These are phyloP conservation scores for Rutidosis leptorrhynchoides DNA, from an alignment of 129 eudicot genomes.

Conservation along the genomic window DNA sequence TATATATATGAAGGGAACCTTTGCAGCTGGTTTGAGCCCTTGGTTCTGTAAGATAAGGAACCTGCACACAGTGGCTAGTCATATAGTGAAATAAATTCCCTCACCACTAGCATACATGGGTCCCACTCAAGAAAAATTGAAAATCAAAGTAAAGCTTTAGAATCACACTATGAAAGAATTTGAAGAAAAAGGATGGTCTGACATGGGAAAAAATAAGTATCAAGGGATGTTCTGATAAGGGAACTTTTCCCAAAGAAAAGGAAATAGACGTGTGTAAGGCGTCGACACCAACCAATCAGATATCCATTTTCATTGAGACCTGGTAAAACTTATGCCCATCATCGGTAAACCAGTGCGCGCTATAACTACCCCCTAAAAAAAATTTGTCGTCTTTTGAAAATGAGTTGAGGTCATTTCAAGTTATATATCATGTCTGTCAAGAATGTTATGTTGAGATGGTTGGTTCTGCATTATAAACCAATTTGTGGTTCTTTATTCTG, in stretches of 20 bases:
- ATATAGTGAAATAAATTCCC: slow-evolving; percentile 26
- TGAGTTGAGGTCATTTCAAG: too few species aligned
- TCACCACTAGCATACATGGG: slow-evolving; percentile 22
- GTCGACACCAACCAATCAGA: slow-evolving; percentile 25
- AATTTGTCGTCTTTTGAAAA: too few species aligned
- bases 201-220: slow-evolving; percentile 26
- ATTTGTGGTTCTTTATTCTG: neutral
- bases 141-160: slow-evolving; percentile 30
- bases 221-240: slow-evolving; percentile 1
- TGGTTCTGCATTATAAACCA: neutral
- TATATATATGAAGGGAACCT: neutral
- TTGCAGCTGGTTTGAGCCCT: neutral
- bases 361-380: too few species aligned
- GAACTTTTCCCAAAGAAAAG: slow-evolving; percentile 52
- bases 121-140: slow-evolving; percentile 18
- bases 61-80: slow-evolving; percentile 30
- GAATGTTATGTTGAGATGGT: neutral
- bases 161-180: slow-evolving; percentile 33
- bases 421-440: slow-evolving; percentile 4
- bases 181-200: slow-evolving; percentile 21
- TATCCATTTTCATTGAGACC: slow-evolving; percentile 3
- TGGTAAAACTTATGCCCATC: slow-evolving; percentile 4
- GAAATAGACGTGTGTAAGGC: slow-evolving; percentile 36
- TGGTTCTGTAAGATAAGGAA: slow-evolving; percentile 22
- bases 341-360: slow-evolving; percentile 4